phyloP scores from a whole-genome alignment of 177 flowering plant species.

The Vitis hybrid region DNA sequence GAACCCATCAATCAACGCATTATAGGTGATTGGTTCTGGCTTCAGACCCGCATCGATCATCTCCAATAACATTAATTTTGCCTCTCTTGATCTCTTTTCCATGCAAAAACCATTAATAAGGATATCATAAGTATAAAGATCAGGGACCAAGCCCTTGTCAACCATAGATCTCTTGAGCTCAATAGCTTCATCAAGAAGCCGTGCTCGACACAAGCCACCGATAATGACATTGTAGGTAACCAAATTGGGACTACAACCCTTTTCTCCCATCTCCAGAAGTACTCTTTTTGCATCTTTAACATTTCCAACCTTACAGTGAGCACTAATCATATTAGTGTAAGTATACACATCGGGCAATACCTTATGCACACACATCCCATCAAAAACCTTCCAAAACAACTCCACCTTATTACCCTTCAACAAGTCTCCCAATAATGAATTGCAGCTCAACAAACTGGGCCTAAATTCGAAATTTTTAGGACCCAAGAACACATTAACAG shows the following conservation, averaged over 20 bases:
- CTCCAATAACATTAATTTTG: conserved; percentile 38
- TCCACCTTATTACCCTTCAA: no score
- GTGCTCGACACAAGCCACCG: conserved; percentile 57
- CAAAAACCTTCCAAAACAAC: conserved; percentile 67
- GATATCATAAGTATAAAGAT: conserved; percentile 47
- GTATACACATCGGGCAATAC: conserved; percentile 61
- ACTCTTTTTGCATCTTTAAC: conserved; percentile 43
- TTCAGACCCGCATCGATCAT: conserved; percentile 49
- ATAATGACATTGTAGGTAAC: conserved; percentile 63
- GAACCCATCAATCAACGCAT: conserved; percentile 68
- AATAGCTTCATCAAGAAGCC: conserved; percentile 57
- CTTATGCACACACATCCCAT: conserved; percentile 40
- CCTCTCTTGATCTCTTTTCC: conserved; percentile 43
- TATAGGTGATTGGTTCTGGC: conserved; percentile 42
- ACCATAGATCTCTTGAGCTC: conserved; percentile 49
- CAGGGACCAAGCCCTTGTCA: conserved; percentile 54
- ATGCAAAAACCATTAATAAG: conserved; percentile 66
- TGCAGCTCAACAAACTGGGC: conserved; percentile 53
- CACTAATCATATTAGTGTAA: conserved; percentile 54
- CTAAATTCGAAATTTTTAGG: not conserved
- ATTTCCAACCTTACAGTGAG: conserved; percentile 53
- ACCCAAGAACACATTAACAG: no score
- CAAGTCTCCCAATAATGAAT: conserved; percentile 28
- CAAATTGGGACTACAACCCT: conserved; percentile 53
- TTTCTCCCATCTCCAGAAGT: conserved; percentile 56